Evolutionary conservation across 2,329 filamentous ascomycete species (phyloP).

Genomic region (Pseudogymnoascus sp.): DNA sequence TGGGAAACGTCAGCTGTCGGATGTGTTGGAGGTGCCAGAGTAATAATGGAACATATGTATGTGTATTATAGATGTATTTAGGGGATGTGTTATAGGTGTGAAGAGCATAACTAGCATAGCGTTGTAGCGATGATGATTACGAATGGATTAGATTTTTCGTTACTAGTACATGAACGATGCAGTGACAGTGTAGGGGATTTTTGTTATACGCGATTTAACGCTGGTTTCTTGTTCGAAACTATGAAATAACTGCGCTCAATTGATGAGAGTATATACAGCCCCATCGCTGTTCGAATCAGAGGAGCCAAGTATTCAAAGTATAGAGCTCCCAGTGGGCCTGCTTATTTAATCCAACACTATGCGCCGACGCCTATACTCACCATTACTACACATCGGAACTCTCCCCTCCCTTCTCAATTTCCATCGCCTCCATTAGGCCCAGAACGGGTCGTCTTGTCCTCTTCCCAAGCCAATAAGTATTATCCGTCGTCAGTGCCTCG

Average conservation of each 20-base stretch:
- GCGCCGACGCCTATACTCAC: background rate
- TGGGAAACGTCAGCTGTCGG: slow-evolving; percentile 3
- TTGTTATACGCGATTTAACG: background rate
- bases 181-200: background rate
- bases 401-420: background rate
- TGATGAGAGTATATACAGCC: background rate
- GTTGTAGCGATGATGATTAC: slow-evolving; percentile 3
- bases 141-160: slow-evolving; percentile 8
- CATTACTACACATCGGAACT: background rate
- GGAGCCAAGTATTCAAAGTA: background rate
- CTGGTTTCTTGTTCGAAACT: background rate
- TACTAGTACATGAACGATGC: background rate
- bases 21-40: slow-evolving; percentile 7
- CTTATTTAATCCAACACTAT: background rate
- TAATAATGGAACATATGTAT: background rate
- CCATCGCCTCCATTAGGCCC: slow-evolving; percentile 6
- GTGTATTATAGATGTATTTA: slow-evolving; percentile 5
- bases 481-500: slow-evolving; percentile 22
- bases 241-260: background rate
- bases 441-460: slow-evolving; percentile 17
- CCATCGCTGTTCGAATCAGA: background rate
- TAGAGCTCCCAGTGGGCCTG: background rate
- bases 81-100: background rate
- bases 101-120: slow-evolving; percentile 6
- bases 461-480: slow-evolving; percentile 21